Percentiles rank a stretch among this genome's conserved stretches.
phyloP scores from a whole-genome alignment of 176 grass and related monocot species.

The Oryza australiensis region DNA sequence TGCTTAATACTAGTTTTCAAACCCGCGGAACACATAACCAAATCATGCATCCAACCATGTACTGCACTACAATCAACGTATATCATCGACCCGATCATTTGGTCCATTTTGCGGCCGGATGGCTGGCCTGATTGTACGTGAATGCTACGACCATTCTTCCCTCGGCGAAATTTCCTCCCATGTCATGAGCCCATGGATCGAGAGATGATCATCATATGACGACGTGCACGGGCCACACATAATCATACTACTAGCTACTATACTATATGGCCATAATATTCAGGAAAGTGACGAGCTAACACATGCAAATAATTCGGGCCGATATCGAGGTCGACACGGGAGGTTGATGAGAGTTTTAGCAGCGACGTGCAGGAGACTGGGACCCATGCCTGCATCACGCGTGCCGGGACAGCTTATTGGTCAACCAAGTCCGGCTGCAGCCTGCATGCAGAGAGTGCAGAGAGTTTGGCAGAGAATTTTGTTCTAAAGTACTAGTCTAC shows the following conservation, averaged over 20 bases:
- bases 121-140: not conserved
- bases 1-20: not conserved
- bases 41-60: no score
- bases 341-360: not conserved
- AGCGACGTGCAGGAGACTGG: not conserved
- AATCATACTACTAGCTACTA: not conserved
- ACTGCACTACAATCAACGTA: not conserved
- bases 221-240: slow-evolving; percentile 4
- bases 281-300: not conserved
- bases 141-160: not conserved
- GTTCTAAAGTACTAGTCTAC: not conserved
- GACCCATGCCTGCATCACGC: not conserved
- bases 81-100: no score
- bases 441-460: not conserved
- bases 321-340: no score
- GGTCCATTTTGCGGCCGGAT: not conserved
- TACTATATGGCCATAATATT: not conserved
- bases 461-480: slow-evolving; percentile 33
- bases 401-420: not conserved
- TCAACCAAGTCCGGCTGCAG: slow-evolving; percentile 37
- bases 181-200: not conserved
- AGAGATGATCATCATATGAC: not conserved
- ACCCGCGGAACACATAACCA: not conserved
- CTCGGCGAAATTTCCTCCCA: slow-evolving; percentile 2
- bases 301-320: slow-evolving; percentile 18